Evolutionary conservation across 768 basidiomycete genomes (phyloP).

Genomic region (Suillus occidentalis): DNA sequence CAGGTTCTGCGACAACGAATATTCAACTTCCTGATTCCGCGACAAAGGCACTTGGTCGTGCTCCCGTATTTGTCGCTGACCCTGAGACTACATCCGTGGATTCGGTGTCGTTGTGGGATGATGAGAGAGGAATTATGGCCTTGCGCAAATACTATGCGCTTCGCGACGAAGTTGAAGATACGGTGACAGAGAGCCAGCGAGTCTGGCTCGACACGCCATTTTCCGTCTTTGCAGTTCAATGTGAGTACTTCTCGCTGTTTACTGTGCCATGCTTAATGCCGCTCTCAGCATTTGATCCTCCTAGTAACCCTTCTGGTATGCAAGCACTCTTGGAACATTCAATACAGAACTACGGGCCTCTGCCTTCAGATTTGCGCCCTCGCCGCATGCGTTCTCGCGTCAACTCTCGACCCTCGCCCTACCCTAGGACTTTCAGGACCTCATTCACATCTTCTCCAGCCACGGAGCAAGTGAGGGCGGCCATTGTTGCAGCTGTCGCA

Average conservation of each 20-base stretch:
- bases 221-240: conserved; percentile 69
- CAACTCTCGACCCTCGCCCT: conserved; percentile 71
- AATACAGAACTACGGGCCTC: conserved; percentile 65
- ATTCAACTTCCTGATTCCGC: conserved; percentile 9
- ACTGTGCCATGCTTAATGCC: conserved; percentile 11
- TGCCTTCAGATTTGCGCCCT: conserved; percentile 69
- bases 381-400: conserved; percentile 66
- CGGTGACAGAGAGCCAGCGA: conserved; percentile 65
- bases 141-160: conserved; percentile 70
- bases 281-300: conserved; percentile 66
- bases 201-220: conserved; percentile 72
- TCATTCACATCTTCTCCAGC: conserved; percentile 38
- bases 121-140: conserved; percentile 64
- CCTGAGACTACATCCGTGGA: conserved; percentile 50
- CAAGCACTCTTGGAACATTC: conserved; percentile 73
- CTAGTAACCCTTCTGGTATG: conserved; percentile 63
- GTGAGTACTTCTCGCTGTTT: conserved; percentile 41
- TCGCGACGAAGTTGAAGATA: conserved; percentile 63
- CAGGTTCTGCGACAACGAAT: conserved; percentile 33
- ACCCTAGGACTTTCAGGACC: conserved; percentile 55
- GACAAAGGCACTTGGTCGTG: conserved; percentile 29
- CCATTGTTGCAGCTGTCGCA: conserved; percentile 19
- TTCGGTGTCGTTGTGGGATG: conserved; percentile 56
- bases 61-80: conserved; percentile 57
- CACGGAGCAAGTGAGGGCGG: conserved; percentile 37